Evolutionary conservation across 345 rosid species (phyloP), one percentile per base, ranked within the genome.

Genomic region (Euphorbia lathyris): DNA sequence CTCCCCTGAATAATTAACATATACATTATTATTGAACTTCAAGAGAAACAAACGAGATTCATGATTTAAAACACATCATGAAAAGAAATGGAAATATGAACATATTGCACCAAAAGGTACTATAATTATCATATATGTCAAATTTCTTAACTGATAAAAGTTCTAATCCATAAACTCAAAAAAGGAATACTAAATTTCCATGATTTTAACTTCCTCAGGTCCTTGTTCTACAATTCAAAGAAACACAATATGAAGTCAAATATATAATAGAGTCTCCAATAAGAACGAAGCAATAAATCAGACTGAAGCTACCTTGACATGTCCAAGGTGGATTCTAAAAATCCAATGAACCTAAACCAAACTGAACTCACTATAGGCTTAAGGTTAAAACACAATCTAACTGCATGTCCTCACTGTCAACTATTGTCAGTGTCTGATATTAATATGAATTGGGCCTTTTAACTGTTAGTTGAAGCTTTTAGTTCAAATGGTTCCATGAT

Each of bases 1-100:
- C 77, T 94, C 92, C 76, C 97, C 97, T 94, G 84, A 66, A 80
- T 25, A 42, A 77, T 65, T 58, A 65, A 26, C 52, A 75, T 23
- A 53, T 38, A 34, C 32, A 47, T 66, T 23, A 78, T 50, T 43
- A 19, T 9, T 58, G 34, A 36, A 59, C 65, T 73, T 69, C 26
- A 50, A 48, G 13, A 69, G 56, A 58, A 36, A 74, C 5, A 67
- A 57, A 59, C 36, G 55, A 3, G 3, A 25, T 25, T 38, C 14
- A 40, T 17, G 16, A 63, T 63, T 40, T n/a, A 40, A 30, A 23
- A 36, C 17, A 34, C 9, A 1, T 22, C 40, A 1, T 6, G 8
- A 3, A 53, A 6, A 23, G 22, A 32, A 36, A 14, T 38, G 5
- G n/a, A 67, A 12, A 17, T 4, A 29, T n/a, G 11, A 62, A 10